Base-by-base conservation (phyloP, 495 filamentous ascomycete species). In the Lasiosphaeris hirsuta region DNA sequence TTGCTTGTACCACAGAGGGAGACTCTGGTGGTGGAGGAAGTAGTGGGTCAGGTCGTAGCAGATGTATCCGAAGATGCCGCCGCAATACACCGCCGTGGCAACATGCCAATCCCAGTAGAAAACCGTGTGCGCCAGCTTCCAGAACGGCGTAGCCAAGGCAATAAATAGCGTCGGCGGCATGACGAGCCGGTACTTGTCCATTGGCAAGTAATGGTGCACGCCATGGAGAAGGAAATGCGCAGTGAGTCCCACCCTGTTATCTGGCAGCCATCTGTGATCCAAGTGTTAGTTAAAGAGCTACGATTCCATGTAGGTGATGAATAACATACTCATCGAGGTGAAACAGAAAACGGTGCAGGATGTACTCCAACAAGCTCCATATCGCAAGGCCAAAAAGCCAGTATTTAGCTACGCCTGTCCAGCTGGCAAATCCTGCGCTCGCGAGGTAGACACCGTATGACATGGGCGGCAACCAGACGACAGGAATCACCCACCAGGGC, bases 21-120 rank as follows among this genome's bases (percentile, higher is more conserved):
- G 84, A 51, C 89, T 96, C 75, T 87, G 86, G 73, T 99, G 95
- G 71, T 99, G 95, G n/a, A 99, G 84, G 82, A 97, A 97, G 75
- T 97, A 99, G 72, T 99, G 95, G 11, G 94, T 97, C 76, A 96
- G 58, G 68, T 99, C 95, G 76, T 99, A 99, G 75, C 87, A 90
- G 51, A 96, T 81, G 67, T 97, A 99, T 23, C 95, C 95, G 62
- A 96, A 96, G 46, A 99, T 85, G 54, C 91, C 95, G 33, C 95
- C 95, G 66, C 86, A 93, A 77, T 80, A 97, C 5, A 88, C 86
- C 3, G 84, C 78, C 2, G 85, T 81, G 15, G 84, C 95, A 2
- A 88, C 81, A 70, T 85, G 79, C 92, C 90, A 96, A 70, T 96
- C 81, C 70, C 84, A 96, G 71, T 70, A 90, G 72, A 97, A 90